phyloP scores from a whole-genome alignment of 805 yeast species.

The Teunomyces panamensis region DNA sequence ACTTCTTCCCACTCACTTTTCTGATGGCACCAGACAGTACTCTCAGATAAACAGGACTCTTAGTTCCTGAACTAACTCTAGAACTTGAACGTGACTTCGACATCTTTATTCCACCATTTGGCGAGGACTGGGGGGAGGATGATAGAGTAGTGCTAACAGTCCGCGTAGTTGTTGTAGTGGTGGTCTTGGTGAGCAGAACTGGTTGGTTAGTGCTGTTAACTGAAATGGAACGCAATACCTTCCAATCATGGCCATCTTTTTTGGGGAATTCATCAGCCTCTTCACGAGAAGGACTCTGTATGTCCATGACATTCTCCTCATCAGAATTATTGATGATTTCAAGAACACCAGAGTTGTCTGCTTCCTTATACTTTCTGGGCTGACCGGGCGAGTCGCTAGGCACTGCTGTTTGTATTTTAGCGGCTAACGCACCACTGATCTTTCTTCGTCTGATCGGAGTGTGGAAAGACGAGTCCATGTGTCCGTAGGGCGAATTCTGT shows the following conservation, averaged over 20 bases:
- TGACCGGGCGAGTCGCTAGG: slow-evolving; percentile 96
- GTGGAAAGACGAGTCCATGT: slow-evolving; percentile 50
- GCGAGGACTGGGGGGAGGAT: slow-evolving; percentile 32
- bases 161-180: slow-evolving; percentile 49
- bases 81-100: slow-evolving; percentile 24
- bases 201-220: slow-evolving; percentile 31
- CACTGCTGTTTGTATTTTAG: slow-evolving; percentile 71
- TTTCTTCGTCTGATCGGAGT: slow-evolving; percentile 73
- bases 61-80: slow-evolving; percentile 17
- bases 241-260: slow-evolving; percentile 32
- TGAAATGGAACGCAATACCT: slow-evolving; percentile 37
- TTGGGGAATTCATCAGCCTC: slow-evolving; percentile 17
- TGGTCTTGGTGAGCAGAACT: slow-evolving; percentile 39
- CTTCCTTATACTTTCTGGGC: slow-evolving; percentile 68
- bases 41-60: slow-evolving; percentile 13
- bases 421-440: slow-evolving; percentile 64
- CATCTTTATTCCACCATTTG: slow-evolving; percentile 16
- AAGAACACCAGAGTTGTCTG: slow-evolving; percentile 27
- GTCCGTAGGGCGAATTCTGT: slow-evolving; percentile 25
- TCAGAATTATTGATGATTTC: slow-evolving; percentile 45
- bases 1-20: slow-evolving; percentile 19
- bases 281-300: slow-evolving; percentile 4
- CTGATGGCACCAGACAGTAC: slow-evolving; percentile 17
- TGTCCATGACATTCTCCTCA: slow-evolving; percentile 32
- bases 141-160: slow-evolving; percentile 43